A percentile compares a stretch with the other conserved stretches of the same genome.
Conservation (phyloP, 345 rosid genomes). For the Euphorbia lathyris region DNA sequence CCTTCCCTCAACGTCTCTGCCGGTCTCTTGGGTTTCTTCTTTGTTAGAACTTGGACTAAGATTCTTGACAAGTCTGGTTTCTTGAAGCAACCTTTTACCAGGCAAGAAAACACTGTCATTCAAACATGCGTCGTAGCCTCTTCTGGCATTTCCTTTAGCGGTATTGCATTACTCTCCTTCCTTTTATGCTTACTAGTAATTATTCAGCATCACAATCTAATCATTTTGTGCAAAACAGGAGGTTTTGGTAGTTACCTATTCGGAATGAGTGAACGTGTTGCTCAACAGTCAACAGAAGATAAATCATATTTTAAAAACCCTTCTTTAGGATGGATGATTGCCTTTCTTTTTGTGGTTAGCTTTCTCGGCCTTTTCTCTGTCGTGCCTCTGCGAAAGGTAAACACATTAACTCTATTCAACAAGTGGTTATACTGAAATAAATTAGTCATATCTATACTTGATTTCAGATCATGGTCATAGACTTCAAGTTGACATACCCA, state of each 20-base stretch:
- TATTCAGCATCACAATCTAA: not conserved
- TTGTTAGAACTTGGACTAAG: slow-evolving; percentile 12
- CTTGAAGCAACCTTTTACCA: slow-evolving; percentile 3
- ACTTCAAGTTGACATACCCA: slow-evolving; percentile 11
- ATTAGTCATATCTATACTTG: not conserved
- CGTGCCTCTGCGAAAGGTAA: slow-evolving; percentile 7
- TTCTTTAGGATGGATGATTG: slow-evolving; percentile 7
- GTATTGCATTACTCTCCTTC: not conserved
- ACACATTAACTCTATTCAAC: not conserved
- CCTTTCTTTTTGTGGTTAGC: slow-evolving; percentile 13
- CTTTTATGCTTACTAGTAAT: not conserved
- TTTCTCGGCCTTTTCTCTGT: slow-evolving; percentile 13
- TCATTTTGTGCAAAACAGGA: not conserved
- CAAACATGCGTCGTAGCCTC: slow-evolving; percentile 11
- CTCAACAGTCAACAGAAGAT: slow-evolving; percentile 6
- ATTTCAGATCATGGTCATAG: slow-evolving; percentile 11
- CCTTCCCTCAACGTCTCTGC: slow-evolving; percentile 15
- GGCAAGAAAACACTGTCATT: slow-evolving; percentile 10
- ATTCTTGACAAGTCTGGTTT: slow-evolving; percentile 7
- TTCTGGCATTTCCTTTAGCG: slow-evolving; percentile 13
- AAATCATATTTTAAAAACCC: not conserved
- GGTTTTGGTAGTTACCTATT: slow-evolving; percentile 6
- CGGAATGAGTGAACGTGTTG: slow-evolving; percentile 3
- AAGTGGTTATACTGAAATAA: not conserved
- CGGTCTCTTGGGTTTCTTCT: slow-evolving; percentile 13